phyloP scores from a whole-genome alignment of 2,329 filamentous ascomycete species.

The Verticillium tricorpus region DNA sequence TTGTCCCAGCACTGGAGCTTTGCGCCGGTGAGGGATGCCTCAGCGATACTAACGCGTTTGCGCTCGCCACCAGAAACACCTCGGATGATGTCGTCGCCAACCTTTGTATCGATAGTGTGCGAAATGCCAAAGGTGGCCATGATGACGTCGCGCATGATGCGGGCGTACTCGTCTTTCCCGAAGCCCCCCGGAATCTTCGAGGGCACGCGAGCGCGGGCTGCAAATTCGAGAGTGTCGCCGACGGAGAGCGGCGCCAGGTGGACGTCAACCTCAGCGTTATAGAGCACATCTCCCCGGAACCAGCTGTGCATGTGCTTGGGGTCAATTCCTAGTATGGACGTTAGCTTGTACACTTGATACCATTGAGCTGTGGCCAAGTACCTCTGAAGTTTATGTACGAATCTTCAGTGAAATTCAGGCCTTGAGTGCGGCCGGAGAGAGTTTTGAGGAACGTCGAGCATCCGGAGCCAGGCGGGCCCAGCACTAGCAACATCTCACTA shows the following conservation, averaged over 20 bases:
- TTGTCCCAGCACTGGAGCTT: constrained; percentile 25
- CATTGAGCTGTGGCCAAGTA: not conserved
- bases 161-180: constrained; percentile 33
- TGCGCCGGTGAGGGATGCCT: constrained; percentile 14
- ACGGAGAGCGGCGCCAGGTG: constrained; percentile 57
- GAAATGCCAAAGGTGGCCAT: constrained; percentile 39
- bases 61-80: constrained; percentile 27
- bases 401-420: constrained; percentile 16
- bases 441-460: constrained; percentile 68
- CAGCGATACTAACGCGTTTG: constrained; percentile 28
- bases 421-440: constrained; percentile 12
- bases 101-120: constrained; percentile 14
- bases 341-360: not conserved
- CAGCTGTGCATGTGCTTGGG: constrained; percentile 19
- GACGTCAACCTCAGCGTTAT: constrained; percentile 61
- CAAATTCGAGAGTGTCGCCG: constrained; percentile 57
- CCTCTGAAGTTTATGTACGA: constrained; percentile 18
- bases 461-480: constrained; percentile 51
- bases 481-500: constrained; percentile 55
- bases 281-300: constrained; percentile 57
- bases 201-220: constrained; percentile 49
- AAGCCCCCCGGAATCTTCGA: constrained; percentile 40
- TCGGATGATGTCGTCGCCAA: constrained; percentile 14
- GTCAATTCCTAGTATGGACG: constrained; percentile 4
- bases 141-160: constrained; percentile 46